phyloP scores from a whole-genome alignment of 164 flowering plant genomes.

The Vitis rotundifolia region DNA sequence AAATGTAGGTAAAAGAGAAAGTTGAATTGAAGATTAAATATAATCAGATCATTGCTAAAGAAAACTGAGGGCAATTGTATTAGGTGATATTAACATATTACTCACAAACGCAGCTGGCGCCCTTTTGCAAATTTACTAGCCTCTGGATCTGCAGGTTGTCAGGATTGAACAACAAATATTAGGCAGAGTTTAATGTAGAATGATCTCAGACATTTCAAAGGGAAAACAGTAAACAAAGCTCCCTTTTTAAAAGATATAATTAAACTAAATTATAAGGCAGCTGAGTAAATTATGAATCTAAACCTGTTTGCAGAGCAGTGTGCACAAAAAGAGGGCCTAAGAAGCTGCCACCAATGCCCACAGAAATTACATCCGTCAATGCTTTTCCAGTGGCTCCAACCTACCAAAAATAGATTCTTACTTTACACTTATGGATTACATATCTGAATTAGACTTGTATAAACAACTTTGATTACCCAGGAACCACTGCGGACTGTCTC shows the following conservation, averaged over 20 bases:
- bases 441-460: background rate
- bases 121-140: constrained; percentile 70
- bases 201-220: background rate
- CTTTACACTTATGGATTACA: constrained; percentile 2
- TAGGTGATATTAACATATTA: background rate
- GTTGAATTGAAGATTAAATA: background rate
- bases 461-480: constrained; percentile 57
- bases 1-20: constrained; percentile 11
- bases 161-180: constrained; percentile 5
- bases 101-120: constrained; percentile 95
- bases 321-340: constrained; percentile 97
- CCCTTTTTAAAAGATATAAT: background rate
- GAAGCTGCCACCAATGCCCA: constrained; percentile 97
- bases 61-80: background rate
- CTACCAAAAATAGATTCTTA: constrained; percentile 30
- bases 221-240: background rate
- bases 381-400: constrained; percentile 93
- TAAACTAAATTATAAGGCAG: background rate
- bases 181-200: background rate
- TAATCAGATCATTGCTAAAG: background rate
- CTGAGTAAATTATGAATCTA: background rate
- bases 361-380: constrained; percentile 73
- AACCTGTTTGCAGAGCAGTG: constrained; percentile 96
- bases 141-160: constrained; percentile 66
- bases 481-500: constrained; percentile 88